Conservation (phyloP, 345 rosid genomes). For the Linum usitatissimum region DNA sequence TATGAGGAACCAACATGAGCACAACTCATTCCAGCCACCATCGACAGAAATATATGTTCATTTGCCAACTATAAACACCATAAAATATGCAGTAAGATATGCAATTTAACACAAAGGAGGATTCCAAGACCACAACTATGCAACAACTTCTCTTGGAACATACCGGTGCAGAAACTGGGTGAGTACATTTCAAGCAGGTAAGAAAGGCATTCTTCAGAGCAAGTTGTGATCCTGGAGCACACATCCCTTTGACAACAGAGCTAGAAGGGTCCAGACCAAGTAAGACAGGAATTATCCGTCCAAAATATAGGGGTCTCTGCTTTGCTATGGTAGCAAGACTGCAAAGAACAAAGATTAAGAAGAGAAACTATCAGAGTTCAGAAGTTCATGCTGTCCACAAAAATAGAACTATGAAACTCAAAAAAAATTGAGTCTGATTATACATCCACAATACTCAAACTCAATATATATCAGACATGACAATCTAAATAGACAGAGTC, state of each 20-base stretch:
- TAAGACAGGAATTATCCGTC: slow-evolving; percentile 84
- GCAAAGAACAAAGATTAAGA: slow-evolving; percentile 21
- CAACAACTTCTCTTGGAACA: slow-evolving; percentile 9
- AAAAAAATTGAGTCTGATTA: neutral
- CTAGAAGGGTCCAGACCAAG: slow-evolving; percentile 74
- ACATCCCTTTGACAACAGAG: slow-evolving; percentile 46
- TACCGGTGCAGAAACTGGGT: slow-evolving; percentile 97
- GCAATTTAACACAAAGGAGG: neutral
- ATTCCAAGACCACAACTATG: neutral
- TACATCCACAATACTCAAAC: neutral
- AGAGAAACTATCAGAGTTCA: slow-evolving; percentile 2
- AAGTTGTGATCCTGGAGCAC: slow-evolving; percentile 48
- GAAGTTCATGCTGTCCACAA: neutral
- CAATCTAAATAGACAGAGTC: slow-evolving; percentile 5
- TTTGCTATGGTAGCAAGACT: slow-evolving; percentile 84
- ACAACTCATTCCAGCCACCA: neutral
- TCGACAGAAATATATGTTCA: neutral
- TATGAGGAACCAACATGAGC: too few species aligned
- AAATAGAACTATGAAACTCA: neutral
- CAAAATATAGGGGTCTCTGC: slow-evolving; percentile 78
- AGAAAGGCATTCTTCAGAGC: slow-evolving; percentile 64
- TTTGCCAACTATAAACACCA: neutral
- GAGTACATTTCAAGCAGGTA: slow-evolving; percentile 70
- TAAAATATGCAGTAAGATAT: neutral
- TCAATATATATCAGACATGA: neutral